Conservation (phyloP, 2,329 filamentous ascomycete genomes). For the Ophiocordyceps unilateralis region DNA sequence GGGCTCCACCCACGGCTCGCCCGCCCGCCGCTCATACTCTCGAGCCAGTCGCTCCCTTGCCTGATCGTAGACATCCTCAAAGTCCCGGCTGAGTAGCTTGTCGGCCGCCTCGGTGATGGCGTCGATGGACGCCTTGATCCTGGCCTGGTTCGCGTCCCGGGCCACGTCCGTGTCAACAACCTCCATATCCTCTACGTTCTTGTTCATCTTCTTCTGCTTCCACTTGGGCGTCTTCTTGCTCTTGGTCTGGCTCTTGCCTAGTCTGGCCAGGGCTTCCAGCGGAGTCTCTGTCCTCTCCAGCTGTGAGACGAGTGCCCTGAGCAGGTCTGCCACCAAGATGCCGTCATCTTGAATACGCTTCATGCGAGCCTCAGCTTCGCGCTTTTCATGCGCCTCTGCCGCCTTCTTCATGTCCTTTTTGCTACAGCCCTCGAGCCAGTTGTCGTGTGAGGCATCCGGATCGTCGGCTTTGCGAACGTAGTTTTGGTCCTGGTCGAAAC, state of each 20-base stretch:
- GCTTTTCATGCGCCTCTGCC: conserved; percentile 69
- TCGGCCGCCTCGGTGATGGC: conserved; percentile 81
- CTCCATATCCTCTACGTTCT: conserved; percentile 48
- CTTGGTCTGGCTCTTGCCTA: conserved; percentile 52
- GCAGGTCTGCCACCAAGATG: conserved; percentile 53
- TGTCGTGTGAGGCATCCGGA: conserved; percentile 78
- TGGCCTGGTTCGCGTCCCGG: conserved; percentile 44
- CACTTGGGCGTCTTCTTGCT: conserved; percentile 43
- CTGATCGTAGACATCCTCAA: conserved; percentile 80
- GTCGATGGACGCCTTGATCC: conserved; percentile 58
- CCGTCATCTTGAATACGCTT: conserved; percentile 60
- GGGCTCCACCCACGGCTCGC: conserved; percentile 61
- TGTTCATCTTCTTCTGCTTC: conserved; percentile 52
- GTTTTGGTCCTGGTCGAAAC: conserved; percentile 82
- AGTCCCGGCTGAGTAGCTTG: conserved; percentile 64
- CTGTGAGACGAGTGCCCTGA: conserved; percentile 53
- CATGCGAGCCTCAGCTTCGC: conserved; percentile 58
- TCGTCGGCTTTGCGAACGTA: conserved; percentile 80
- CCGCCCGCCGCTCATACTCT: conserved; percentile 70
- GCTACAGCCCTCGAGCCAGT: conserved; percentile 79
- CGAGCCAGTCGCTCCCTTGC: conserved; percentile 71
- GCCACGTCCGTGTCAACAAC: conserved; percentile 33
- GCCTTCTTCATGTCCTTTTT: conserved; percentile 89
- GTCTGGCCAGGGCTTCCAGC: conserved; percentile 68
- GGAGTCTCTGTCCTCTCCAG: conserved; percentile 72